Evolutionary conservation across 2,329 filamentous ascomycete species (phyloP).

Genomic region (Dryadomyces quercivorus): DNA sequence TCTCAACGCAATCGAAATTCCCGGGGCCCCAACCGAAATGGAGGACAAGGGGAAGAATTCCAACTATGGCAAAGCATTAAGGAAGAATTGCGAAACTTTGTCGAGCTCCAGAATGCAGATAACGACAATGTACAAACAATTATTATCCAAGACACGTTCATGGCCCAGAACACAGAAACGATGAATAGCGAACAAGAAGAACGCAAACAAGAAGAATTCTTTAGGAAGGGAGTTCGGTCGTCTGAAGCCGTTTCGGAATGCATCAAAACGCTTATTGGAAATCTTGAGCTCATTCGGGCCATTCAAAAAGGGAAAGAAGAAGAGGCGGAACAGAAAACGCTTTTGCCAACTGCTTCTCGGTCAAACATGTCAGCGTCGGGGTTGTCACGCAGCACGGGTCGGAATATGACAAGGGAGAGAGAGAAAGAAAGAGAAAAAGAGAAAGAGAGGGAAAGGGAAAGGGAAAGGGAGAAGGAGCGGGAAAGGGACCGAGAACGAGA

Average conservation of each 20-base stretch:
- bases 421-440: slow-evolving; percentile 12
- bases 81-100: slow-evolving; percentile 22
- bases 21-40: slow-evolving; percentile 24
- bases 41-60: slow-evolving; percentile 29
- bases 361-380: slow-evolving; percentile 11
- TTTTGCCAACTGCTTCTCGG: slow-evolving; percentile 10
- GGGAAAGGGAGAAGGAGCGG: slow-evolving; percentile 15
- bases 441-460: slow-evolving; percentile 20
- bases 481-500: slow-evolving; percentile 14
- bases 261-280: slow-evolving; percentile 23
- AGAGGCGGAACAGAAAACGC: slow-evolving; percentile 18
- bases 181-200: slow-evolving; percentile 18
- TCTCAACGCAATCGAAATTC: slow-evolving; percentile 17
- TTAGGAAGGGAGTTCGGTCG: slow-evolving; percentile 18
- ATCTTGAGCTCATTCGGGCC: slow-evolving; percentile 25
- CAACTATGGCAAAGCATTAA: slow-evolving; percentile 27
- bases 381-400: slow-evolving; percentile 9
- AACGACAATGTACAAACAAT: slow-evolving; percentile 26
- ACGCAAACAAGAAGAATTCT: slow-evolving; percentile 16
- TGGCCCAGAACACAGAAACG: slow-evolving; percentile 23
- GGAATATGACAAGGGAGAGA: slow-evolving; percentile 14
- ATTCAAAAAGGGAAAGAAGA: slow-evolving; percentile 29
- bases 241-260: slow-evolving; percentile 22
- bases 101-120: slow-evolving; percentile 27
- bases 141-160: slow-evolving; percentile 25